phyloP scores from a whole-genome alignment of 2,329 filamentous ascomycete genomes.

The Aspergillaceae sp. region DNA sequence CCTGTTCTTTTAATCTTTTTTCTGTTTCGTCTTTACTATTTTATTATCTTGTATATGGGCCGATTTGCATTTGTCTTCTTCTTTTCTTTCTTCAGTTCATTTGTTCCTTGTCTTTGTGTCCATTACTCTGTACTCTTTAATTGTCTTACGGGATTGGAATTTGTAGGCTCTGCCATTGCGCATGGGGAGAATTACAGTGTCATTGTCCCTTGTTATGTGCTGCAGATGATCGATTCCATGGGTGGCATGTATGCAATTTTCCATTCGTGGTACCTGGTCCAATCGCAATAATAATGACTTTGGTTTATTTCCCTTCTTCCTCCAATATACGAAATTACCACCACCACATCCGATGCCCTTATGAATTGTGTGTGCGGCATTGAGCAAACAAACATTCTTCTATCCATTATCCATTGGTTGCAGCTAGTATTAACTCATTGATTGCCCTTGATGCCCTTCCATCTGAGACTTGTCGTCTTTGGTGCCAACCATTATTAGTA shows the following conservation, averaged over 20 bases:
- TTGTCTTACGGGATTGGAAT: constrained; percentile 6
- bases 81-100: neutral
- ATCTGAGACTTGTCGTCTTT: too few relatives aligned
- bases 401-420: too few relatives aligned
- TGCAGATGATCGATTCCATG: neutral
- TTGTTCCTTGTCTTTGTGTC: constrained; percentile 8
- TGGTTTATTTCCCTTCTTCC: constrained; percentile 1
- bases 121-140: constrained; percentile 8
- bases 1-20: neutral
- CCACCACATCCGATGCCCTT: too few relatives aligned
- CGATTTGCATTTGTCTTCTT: constrained; percentile 10
- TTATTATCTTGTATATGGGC: constrained; percentile 21
- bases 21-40: constrained; percentile 14
- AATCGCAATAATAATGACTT: constrained; percentile 4
- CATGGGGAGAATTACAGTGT: neutral
- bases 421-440: too few relatives aligned
- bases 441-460: too few relatives aligned
- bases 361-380: too few relatives aligned
- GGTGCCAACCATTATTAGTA: too few relatives aligned
- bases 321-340: too few relatives aligned
- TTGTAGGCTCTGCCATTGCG: constrained; percentile 3
- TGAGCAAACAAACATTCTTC: too few relatives aligned
- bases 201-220: neutral
- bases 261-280: constrained; percentile 1
- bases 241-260: constrained; percentile 3